A percentile compares a stretch with the other conserved stretches of the same genome.
Evolutionary conservation across 2,329 filamentous ascomycete species (phyloP).

Genomic region (Tolypocladium amazonense): DNA sequence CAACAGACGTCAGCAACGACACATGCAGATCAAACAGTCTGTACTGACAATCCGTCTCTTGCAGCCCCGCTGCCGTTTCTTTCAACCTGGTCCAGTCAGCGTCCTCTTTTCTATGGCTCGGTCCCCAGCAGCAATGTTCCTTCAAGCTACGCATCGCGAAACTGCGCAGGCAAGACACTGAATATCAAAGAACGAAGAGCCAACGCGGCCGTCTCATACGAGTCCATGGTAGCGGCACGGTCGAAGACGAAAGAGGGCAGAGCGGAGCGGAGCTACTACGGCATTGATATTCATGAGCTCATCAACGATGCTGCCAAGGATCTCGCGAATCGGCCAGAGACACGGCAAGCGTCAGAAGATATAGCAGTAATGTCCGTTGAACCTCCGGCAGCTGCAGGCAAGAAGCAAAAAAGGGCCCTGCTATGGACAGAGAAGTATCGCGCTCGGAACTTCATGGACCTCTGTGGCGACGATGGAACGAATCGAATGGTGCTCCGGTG

Average conservation of each 20-base stretch:
- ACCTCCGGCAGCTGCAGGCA: conserved; percentile 11
- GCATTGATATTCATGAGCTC: conserved; percentile 79
- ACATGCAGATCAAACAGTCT: neutral
- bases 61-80: neutral
- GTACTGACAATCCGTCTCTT: neutral
- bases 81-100: conserved; percentile 10
- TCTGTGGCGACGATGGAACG: conserved; percentile 89
- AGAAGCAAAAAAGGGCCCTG: conserved; percentile 39
- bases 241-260: conserved; percentile 57
- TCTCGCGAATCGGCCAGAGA: conserved; percentile 25
- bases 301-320: conserved; percentile 61
- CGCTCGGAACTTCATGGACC: conserved; percentile 80
- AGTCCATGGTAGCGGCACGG: conserved; percentile 56
- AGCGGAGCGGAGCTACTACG: conserved; percentile 73
- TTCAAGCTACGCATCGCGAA: conserved; percentile 32
- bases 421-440: conserved; percentile 98
- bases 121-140: conserved; percentile 14
- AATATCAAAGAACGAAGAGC: conserved; percentile 44
- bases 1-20: neutral
- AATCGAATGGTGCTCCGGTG: conserved; percentile 84
- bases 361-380: conserved; percentile 31
- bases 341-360: conserved; percentile 14
- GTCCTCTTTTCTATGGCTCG: conserved; percentile 15
- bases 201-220: conserved; percentile 42
- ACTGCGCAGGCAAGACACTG: conserved; percentile 46